Evolutionary conservation across 305 asterid species (phyloP).

Genomic region (Ruellia speciosa): DNA sequence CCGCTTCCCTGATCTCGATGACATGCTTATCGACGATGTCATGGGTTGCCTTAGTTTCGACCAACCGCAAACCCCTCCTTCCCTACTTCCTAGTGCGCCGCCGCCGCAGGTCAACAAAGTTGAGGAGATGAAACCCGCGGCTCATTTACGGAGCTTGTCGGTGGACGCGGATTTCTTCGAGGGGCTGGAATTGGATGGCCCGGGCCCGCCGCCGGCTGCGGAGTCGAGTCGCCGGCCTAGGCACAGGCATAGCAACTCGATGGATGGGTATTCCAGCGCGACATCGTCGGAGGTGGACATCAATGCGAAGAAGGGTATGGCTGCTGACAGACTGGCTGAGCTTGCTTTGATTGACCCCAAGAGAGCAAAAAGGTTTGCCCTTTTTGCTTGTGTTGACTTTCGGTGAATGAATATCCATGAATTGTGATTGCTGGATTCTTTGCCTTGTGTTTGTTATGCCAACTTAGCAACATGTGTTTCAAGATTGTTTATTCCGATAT

Average conservation of each 20-base stretch:
- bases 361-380: conserved; percentile 74
- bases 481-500: too few species aligned
- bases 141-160: conserved; percentile 63
- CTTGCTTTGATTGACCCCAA: conserved; percentile 87
- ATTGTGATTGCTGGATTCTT: too few species aligned
- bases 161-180: conserved; percentile 86
- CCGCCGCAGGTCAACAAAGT: conserved; percentile 25
- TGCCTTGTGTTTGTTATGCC: too few species aligned
- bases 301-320: conserved; percentile 53
- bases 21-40: conserved; percentile 61
- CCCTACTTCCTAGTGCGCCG: conserved; percentile 28
- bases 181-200: conserved; percentile 54
- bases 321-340: conserved; percentile 67
- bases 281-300: conserved; percentile 68
- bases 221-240: conserved; percentile 21
- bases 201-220: conserved; percentile 28
- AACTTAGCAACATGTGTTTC: too few species aligned
- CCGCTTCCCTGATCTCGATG: conserved; percentile 78
- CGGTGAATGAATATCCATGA: not conserved
- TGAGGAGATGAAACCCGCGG: conserved; percentile 21
- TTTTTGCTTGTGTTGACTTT: conserved; percentile 19
- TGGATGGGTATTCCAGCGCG: conserved; percentile 66
- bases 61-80: conserved; percentile 33
- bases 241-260: conserved; percentile 69
- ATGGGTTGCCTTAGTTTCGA: conserved; percentile 42